Conservation (phyloP, 2,329 filamentous ascomycete species). For the Claviceps purpurea region DNA sequence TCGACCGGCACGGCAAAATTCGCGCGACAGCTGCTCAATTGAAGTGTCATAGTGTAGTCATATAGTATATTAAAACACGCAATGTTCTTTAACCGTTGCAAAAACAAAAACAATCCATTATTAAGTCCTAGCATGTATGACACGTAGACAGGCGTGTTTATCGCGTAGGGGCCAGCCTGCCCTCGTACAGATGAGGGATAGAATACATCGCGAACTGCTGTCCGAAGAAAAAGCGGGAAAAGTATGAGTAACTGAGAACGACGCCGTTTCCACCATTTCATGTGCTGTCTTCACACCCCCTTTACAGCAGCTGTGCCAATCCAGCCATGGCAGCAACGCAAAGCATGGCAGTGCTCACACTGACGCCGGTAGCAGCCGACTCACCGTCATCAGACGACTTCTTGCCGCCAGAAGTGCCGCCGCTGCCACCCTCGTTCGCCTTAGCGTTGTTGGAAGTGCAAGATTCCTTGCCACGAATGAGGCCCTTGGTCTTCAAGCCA, state of each 20-base stretch:
- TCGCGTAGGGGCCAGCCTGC: conserved; percentile 14
- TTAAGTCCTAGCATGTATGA: conserved; percentile 28
- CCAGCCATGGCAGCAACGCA: conserved; percentile 33
- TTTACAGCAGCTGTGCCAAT: conserved; percentile 40
- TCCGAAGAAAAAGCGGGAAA: conserved; percentile 21
- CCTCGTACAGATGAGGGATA: conserved; percentile 13
- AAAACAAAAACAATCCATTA: conserved; percentile 28
- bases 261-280: conserved; percentile 22
- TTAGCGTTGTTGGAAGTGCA: conserved; percentile 38
- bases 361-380: conserved; percentile 30
- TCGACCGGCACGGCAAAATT: no score
- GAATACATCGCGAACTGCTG: conserved; percentile 21
- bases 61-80: no score
- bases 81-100: background rate
- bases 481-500: conserved; percentile 23
- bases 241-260: conserved; percentile 20
- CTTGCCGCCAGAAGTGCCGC: conserved; percentile 14
- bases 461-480: conserved; percentile 28
- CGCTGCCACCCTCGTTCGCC: conserved; percentile 34
- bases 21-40: no score
- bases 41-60: no score
- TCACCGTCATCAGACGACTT: conserved; percentile 19
- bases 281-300: conserved; percentile 9
- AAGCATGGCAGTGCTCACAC: conserved; percentile 33
- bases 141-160: conserved; percentile 6